Evolutionary conservation across 352 stramenopile genomes (phyloP).

Genomic region (Chrysophaeum taylorii): DNA sequence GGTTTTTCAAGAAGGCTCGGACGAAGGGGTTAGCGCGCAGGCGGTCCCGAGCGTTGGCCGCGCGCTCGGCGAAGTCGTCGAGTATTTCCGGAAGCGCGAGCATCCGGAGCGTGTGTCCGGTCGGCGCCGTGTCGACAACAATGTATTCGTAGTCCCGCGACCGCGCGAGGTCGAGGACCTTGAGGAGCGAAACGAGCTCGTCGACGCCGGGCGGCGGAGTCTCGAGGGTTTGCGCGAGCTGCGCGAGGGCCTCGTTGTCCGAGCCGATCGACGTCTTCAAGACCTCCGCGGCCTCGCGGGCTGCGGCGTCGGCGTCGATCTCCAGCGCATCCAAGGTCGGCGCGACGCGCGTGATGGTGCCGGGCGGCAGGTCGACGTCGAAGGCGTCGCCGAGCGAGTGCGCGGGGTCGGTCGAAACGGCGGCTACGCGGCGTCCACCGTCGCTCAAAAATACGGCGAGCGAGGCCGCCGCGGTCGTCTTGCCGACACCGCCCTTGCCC

Average conservation of each 20-base stretch:
- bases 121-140: conserved; percentile 72
- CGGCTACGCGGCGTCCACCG: conserved; percentile 44
- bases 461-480: conserved; percentile 57
- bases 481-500: conserved; percentile 71
- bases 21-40: conserved; percentile 32
- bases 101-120: conserved; percentile 68
- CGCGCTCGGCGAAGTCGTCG: conserved; percentile 56
- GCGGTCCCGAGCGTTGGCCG: conserved; percentile 22
- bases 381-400: conserved; percentile 70
- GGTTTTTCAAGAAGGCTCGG: conserved; percentile 23
- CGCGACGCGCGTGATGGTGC: conserved; percentile 43
- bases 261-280: conserved; percentile 43
- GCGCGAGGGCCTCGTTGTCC: conserved; percentile 38
- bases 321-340: conserved; percentile 54
- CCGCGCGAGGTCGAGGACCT: conserved; percentile 57
- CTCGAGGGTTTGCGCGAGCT: conserved; percentile 55
- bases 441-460: conserved; percentile 52
- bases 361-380: conserved; percentile 53
- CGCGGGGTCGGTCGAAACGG: conserved; percentile 71
- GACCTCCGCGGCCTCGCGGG: conserved; percentile 49
- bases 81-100: conserved; percentile 62
- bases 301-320: conserved; percentile 53
- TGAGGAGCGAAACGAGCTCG: conserved; percentile 64
- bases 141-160: conserved; percentile 56
- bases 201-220: conserved; percentile 69